Evolutionary conservation across 2,329 filamentous ascomycete genomes (phyloP), one percentile per base, ranked within the genome.

Genomic region (Metarhizium sp.): DNA sequence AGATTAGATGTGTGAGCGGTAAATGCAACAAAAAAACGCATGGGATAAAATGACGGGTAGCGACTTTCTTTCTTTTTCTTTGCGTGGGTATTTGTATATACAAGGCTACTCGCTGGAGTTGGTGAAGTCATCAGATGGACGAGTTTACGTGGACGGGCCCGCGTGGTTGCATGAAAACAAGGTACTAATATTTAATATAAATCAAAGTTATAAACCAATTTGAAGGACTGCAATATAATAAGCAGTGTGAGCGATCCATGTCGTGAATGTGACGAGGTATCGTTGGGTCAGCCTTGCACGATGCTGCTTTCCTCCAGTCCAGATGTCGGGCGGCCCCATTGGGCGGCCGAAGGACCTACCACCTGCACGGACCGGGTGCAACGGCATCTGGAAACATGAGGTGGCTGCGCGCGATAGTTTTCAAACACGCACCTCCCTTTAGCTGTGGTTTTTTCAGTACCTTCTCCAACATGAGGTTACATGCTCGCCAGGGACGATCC

Each of bases 1-100:
- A 64, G 74, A 82, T 54, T 72, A 72, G 13, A 38, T 47, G 25
- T 14, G 25, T 32, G 7, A 16, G 11, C 13, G 42, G 42, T 16
- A 20, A n/a, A 42, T 43, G 25, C n/a, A 50, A 13, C 6, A 11
- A 51, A 10, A 51, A 25, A 8, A 25, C 10, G 29, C 51, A 51
- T 51, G 32, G 34, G 14, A 51, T 45, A 52, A 29, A 48, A 48
- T 51, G 50, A 43, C 49, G 48, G 34, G 48, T 38, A 52, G 34
- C 36, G 18, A 20, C 30, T 16, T 29, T 25, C 3, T 25, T 25
- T 25, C 4, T 25, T 25, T 25, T 25, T 25, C 25, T 18, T 46
- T 18, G 29, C 14, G 18, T 38, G 46, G 25, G 25, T 50, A 45
- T 30, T 52, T 50, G 18, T 53, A 45, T 53, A 51, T 45, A 45